Evolutionary conservation across 805 yeast species (phyloP), one percentile per base, ranked within the genome.

Genomic region (Wickerhamiella australiensis): DNA sequence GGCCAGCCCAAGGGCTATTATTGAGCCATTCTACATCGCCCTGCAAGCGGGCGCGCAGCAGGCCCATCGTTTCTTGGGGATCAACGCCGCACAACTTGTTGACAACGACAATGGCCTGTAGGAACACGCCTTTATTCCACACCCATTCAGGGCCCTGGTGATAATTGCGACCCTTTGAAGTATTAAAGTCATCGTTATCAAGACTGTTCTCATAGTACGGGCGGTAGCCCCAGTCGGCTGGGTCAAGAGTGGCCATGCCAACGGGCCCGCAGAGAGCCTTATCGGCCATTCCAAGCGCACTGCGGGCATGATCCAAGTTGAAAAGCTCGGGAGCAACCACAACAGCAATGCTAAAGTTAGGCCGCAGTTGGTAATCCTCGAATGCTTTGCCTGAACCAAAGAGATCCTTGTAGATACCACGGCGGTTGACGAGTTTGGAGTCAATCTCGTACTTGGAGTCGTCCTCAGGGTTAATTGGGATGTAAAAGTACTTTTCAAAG

Each of bases 61-160:
- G 63, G 45, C 73, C 75, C 2, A 72, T 67, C 2, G 79, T 68
- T 77, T 27, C 64, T 56, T 9, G 57, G 54, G 44, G 57, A 51
- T 38, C 55, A 18, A 53, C 59, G 59, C 51, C 63, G 59, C 49
- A 65, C 58, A 54, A 73, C 66, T 12, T 61, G 58, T 71, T 64
- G 61, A 82, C 77, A 42, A 68, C 63, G 35, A 76, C 68, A 58
- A 72, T 79, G 0, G 97, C 95, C 54, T 96, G 75, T 56, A 92
- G 66, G 61, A 86, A 90, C 64, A 78, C 87, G 2, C 98, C 98
- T 22, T 74, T 72, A 52, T 79, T 76, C 96, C 96, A 90, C 29
- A 85, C 83, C 98, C 98, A 90, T 63, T 92, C 98, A 2, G 98
- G 98, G 1, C 98, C 98, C 67, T 90, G 97, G 65, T 90, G 98